phyloP scores from a whole-genome alignment of 805 yeast species.

The Yamadazyma kitorensis region DNA sequence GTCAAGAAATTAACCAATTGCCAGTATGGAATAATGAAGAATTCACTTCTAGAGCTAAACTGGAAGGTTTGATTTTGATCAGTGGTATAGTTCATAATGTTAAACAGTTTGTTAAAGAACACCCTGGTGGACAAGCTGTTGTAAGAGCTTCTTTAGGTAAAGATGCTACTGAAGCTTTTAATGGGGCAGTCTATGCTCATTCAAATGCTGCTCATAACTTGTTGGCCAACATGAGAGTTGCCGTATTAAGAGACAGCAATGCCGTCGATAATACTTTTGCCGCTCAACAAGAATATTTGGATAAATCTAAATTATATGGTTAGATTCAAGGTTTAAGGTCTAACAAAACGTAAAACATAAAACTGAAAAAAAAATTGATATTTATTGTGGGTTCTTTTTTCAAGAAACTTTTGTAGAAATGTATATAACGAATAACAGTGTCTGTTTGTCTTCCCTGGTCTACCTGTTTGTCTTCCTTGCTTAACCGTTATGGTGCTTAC shows the following conservation, averaged over 20 bases:
- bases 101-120: constrained; percentile 63
- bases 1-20: constrained; percentile 59
- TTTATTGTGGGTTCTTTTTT: no score
- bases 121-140: constrained; percentile 82
- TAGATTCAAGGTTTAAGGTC: no score
- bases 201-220: constrained; percentile 84
- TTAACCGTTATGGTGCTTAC: no score
- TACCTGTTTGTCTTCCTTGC: no score
- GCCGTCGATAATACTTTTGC: constrained; percentile 54
- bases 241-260: constrained; percentile 67
- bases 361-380: no score
- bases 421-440: no score
- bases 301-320: constrained; percentile 21
- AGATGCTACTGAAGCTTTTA: constrained; percentile 81
- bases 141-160: constrained; percentile 70
- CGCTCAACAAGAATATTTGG: constrained; percentile 46
- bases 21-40: constrained; percentile 74
- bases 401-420: no score
- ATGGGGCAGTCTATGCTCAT: constrained; percentile 83
- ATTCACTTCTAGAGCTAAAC: constrained; percentile 50
- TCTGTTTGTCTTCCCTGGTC: no score
- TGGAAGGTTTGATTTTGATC: constrained; percentile 63
- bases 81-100: constrained; percentile 81
- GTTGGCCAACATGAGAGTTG: constrained; percentile 79
- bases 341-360: no score